Conservation (phyloP, 192 early-diverging fungal genomes). For the Dissophora ornata region DNA sequence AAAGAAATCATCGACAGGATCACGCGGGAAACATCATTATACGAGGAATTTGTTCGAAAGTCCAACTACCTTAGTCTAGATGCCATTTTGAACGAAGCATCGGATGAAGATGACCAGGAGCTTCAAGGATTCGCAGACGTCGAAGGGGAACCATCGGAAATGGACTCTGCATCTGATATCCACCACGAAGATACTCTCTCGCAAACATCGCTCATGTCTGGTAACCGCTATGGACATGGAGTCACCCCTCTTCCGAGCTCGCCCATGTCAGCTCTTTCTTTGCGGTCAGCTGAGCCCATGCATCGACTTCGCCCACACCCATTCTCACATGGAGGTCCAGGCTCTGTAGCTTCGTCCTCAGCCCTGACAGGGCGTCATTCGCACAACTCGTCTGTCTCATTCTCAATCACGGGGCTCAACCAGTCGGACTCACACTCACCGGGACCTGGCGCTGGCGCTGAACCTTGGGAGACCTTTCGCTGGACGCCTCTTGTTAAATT, state of each 20-base stretch:
- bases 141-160: slow-evolving; percentile 54
- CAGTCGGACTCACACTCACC: slow-evolving; percentile 46
- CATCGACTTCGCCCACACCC: slow-evolving; percentile 47
- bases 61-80: slow-evolving; percentile 66
- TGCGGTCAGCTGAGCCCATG: slow-evolving; percentile 48
- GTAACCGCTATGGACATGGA: slow-evolving; percentile 30
- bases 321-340: slow-evolving; percentile 23
- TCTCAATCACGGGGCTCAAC: slow-evolving; percentile 33
- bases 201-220: slow-evolving; percentile 37
- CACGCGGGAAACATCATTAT: slow-evolving; percentile 64
- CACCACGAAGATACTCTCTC: slow-evolving; percentile 56
- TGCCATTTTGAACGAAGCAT: slow-evolving; percentile 68
- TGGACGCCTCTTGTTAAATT: slow-evolving; percentile 67
- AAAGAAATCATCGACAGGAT: slow-evolving; percentile 63
- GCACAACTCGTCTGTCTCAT: slow-evolving; percentile 45
- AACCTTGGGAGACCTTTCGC: slow-evolving; percentile 68
- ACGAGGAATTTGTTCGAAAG: slow-evolving; percentile 72
- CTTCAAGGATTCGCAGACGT: slow-evolving; percentile 49
- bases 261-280: slow-evolving; percentile 44
- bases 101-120: slow-evolving; percentile 59
- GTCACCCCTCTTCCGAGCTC: slow-evolving; percentile 22
- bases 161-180: slow-evolving; percentile 56
- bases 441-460: slow-evolving; percentile 43
- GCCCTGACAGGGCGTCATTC: slow-evolving; percentile 52
- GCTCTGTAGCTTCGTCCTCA: slow-evolving; percentile 50